A percentile compares a stretch with the other conserved stretches of the same genome.
Evolutionary conservation across 176 grass and related monocot genomes (phyloP).

Genomic region (Chrysopogon serrulatus): DNA sequence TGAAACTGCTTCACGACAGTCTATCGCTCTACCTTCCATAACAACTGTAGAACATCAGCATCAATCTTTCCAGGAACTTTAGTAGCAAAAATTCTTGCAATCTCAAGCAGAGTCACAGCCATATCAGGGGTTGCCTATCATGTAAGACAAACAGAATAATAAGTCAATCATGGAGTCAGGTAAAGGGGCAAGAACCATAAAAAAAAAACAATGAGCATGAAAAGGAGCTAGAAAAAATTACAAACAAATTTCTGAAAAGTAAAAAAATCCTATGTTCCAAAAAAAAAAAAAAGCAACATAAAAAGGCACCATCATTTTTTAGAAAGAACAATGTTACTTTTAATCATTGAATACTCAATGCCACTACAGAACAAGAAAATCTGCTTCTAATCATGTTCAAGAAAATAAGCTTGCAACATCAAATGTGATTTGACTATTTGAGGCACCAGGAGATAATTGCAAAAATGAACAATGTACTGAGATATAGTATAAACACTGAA

Average conservation of each 20-base stretch:
- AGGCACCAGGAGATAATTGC: background rate
- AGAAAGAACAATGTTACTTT: background rate
- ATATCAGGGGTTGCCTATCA: slow-evolving; percentile 98
- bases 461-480: slow-evolving; percentile 19
- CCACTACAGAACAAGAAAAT: background rate
- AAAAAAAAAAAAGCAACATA: slow-evolving; percentile 5
- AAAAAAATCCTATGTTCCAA: background rate
- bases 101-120: slow-evolving; percentile 97
- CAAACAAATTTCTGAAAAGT: background rate
- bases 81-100: slow-evolving; percentile 98
- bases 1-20: background rate
- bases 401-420: background rate
- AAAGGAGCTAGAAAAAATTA: background rate
- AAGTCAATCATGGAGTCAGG: slow-evolving; percentile 12
- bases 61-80: slow-evolving; percentile 99
- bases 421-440: slow-evolving; percentile 9
- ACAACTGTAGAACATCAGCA: slow-evolving; percentile 94
- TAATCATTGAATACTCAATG: slow-evolving; percentile 2
- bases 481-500: slow-evolving; percentile 3
- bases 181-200: background rate
- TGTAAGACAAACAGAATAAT: slow-evolving; percentile 37
- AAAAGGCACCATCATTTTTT: background rate
- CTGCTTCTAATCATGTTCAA: background rate
- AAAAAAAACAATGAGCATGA: background rate
- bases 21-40: slow-evolving; percentile 98